These are phyloP conservation scores for Ogataea sp. DNA, from an alignment of 805 yeast species.

Conservation along the genomic window DNA sequence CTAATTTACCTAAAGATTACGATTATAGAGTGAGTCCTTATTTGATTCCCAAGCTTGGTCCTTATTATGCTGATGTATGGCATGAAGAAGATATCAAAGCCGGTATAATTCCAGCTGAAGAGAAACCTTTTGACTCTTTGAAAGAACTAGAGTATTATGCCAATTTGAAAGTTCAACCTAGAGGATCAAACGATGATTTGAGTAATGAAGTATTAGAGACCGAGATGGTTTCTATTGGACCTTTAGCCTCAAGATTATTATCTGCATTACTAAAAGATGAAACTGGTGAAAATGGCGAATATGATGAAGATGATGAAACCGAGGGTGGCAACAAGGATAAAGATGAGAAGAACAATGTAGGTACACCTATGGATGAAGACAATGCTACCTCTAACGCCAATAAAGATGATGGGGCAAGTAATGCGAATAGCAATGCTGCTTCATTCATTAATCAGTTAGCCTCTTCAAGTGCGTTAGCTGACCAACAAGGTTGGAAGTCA, in stretches of 20 bases:
- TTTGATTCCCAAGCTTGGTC: conserved; percentile 80
- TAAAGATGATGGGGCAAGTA: conserved; percentile 7
- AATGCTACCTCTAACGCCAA: too few species aligned
- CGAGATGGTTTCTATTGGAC: conserved; percentile 82
- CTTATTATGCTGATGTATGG: conserved; percentile 78
- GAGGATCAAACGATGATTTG: conserved; percentile 49
- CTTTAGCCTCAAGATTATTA: conserved; percentile 73
- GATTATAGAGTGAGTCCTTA: conserved; percentile 67
- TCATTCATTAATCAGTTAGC: conserved; percentile 8
- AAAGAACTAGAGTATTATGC: conserved; percentile 16
- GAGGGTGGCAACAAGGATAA: conserved; percentile 8
- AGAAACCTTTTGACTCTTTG: conserved; percentile 6
- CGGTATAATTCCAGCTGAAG: conserved; percentile 1
- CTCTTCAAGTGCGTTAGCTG: conserved; percentile 22
- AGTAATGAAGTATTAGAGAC: conserved; percentile 59
- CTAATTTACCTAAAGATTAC: conserved; percentile 36
- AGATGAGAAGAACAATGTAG: conserved; percentile 12
- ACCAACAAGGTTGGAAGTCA: conserved; percentile 41
- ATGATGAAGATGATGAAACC: conserved; percentile 9
- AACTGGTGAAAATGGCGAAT: conserved; percentile 10
- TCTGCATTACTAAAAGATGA: conserved; percentile 64
- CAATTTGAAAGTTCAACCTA: conserved; percentile 31
- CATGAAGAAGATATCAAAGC: conserved; percentile 59
- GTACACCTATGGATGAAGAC: conserved; percentile 9
- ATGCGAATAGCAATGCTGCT: conserved; percentile 7